Percentiles rank a stretch among this genome's conserved stretches.
phyloP scores from a whole-genome alignment of 345 rosid species.

The Dipteronia sinensis region DNA sequence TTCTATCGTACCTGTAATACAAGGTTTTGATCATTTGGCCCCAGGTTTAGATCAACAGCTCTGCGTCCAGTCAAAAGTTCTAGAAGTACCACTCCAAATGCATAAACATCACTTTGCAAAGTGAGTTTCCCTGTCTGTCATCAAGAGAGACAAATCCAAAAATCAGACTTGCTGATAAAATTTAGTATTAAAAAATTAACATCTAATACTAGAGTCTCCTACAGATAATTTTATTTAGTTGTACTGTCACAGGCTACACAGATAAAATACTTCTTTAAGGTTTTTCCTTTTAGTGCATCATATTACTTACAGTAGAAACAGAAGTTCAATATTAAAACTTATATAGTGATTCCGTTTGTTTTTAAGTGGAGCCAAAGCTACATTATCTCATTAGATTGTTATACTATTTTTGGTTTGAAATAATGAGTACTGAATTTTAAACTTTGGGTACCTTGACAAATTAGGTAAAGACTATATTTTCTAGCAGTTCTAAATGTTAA shows the following conservation, averaged over 20 bases:
- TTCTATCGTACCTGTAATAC: constrained; percentile 72
- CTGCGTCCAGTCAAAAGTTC: constrained; percentile 96
- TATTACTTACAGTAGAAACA: background rate
- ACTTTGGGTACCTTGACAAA: too few species aligned
- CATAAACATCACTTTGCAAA: constrained; percentile 92
- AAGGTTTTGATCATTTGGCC: constrained; percentile 84
- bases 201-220: background rate
- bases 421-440: background rate
- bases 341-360: background rate
- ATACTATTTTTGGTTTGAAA: constrained; percentile 1
- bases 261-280: background rate
- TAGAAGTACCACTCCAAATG: constrained; percentile 94
- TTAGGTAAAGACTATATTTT: background rate
- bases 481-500: background rate
- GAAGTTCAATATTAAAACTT: background rate
- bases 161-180: constrained; percentile 14
- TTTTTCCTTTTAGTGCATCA: background rate
- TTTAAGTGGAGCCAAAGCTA: background rate
- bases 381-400: background rate
- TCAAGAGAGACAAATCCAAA: constrained; percentile 9
- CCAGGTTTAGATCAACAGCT: constrained; percentile 89
- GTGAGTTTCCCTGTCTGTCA: constrained; percentile 95
- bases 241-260: constrained; percentile 6
- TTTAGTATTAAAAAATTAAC: background rate
- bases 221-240: background rate